Percentiles rank a stretch among this genome's conserved stretches.
These are phyloP conservation scores for Phytopythium delawarense DNA, from an alignment of 352 stramenopile species.

Conservation along the genomic window DNA sequence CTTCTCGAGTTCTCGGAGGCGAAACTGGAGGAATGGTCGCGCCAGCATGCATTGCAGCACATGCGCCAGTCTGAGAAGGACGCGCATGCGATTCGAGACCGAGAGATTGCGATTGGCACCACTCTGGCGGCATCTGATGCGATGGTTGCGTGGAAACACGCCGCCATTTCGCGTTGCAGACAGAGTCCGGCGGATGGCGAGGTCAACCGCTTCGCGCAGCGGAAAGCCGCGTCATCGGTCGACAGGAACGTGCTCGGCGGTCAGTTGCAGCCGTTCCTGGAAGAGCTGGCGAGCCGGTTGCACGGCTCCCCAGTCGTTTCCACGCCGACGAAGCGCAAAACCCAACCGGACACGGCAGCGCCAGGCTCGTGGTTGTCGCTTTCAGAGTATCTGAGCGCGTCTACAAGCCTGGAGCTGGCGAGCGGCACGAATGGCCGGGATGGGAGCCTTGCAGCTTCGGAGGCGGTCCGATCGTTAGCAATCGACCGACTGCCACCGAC, in stretches of 20 bases:
- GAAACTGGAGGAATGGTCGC: conserved; percentile 4
- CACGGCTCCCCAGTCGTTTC: background rate
- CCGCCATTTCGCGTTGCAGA: background rate
- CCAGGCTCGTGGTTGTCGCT: conserved; percentile 2
- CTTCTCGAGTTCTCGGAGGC: conserved; percentile 39
- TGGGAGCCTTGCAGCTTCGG: background rate
- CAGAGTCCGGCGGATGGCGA: background rate
- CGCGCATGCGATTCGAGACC: conserved; percentile 16
- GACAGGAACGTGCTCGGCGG: conserved; percentile 23
- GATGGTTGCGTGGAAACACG: conserved; percentile 37
- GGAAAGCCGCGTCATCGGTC: conserved; percentile 15
- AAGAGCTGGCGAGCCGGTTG: background rate
- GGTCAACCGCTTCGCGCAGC: conserved; percentile 8
- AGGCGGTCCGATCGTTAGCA: background rate
- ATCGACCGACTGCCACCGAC: conserved; percentile 7
- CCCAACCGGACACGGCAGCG: background rate
- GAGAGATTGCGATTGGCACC: conserved; percentile 46
- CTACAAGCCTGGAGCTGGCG: background rate
- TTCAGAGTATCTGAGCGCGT: background rate
- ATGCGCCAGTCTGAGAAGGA: background rate
- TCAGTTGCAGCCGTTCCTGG: conserved; percentile 5
- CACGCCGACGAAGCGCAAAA: background rate
- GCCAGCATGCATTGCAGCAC: conserved; percentile 8
- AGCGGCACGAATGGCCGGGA: background rate
- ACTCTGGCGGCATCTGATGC: conserved; percentile 45